A percentile compares a stretch with the other conserved stretches of the same genome.
Conservation (phyloP, 768 basidiomycete genomes). For the Boletus subparvulus region DNA sequence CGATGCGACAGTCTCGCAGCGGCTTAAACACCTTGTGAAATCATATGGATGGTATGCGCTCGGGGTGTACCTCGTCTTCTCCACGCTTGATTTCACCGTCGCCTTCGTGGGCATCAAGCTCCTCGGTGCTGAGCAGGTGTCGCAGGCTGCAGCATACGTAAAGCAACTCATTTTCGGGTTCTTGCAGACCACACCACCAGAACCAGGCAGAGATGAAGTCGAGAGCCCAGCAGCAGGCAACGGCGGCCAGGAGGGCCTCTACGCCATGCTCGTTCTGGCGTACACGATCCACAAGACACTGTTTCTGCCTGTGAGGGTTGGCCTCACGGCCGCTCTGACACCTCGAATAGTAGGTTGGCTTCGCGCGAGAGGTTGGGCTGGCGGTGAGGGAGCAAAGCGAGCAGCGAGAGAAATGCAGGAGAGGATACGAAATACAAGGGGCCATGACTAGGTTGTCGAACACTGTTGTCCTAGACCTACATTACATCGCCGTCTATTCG, state of each 20-base stretch:
- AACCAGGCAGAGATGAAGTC: slow-evolving; percentile 67
- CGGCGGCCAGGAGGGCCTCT: slow-evolving; percentile 69
- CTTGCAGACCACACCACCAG: slow-evolving; percentile 53
- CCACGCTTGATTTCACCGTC: slow-evolving; percentile 77
- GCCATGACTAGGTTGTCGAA: slow-evolving; percentile 14
- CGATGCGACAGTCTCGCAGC: slow-evolving; percentile 60
- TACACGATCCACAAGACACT: slow-evolving; percentile 96
- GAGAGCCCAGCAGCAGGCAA: slow-evolving; percentile 39
- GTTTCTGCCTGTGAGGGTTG: slow-evolving; percentile 86
- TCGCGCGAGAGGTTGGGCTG: slow-evolving; percentile 77
- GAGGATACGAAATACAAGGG: slow-evolving; percentile 29
- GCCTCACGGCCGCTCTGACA: slow-evolving; percentile 82
- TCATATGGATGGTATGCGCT: slow-evolving; percentile 96
- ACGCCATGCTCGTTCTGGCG: slow-evolving; percentile 90
- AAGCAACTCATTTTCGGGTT: slow-evolving; percentile 49
- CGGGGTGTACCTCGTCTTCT: slow-evolving; percentile 79
- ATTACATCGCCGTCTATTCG: slow-evolving; percentile 12
- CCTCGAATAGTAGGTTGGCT: slow-evolving; percentile 87
- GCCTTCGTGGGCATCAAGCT: slow-evolving; percentile 83
- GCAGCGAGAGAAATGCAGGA: slow-evolving; percentile 51
- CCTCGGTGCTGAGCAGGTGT: slow-evolving; percentile 88
- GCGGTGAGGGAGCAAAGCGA: slow-evolving; percentile 63
- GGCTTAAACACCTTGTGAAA: slow-evolving; percentile 80
- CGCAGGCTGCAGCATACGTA: slow-evolving; percentile 56
- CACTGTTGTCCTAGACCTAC: neutral